A percentile compares a stretch with the other conserved stretches of the same genome.
These are phyloP conservation scores for Argentina anserina DNA, from an alignment of 306 rosid species.

Conservation along the genomic window DNA sequence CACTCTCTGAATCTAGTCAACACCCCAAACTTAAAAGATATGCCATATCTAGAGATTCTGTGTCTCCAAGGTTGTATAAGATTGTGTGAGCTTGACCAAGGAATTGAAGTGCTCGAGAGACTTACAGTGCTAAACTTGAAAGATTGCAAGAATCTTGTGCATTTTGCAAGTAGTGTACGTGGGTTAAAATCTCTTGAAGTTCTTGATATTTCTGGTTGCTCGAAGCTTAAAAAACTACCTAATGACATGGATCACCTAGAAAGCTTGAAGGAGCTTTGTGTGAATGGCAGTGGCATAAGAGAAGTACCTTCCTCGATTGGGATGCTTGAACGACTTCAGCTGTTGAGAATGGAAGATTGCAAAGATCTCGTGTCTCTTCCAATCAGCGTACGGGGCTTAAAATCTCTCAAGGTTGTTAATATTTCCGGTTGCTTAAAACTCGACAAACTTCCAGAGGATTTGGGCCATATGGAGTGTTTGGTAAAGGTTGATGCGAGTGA, in stretches of 20 bases:
- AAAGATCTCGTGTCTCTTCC: neutral
- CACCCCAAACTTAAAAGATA: neutral
- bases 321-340: neutral
- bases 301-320: neutral
- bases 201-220: neutral
- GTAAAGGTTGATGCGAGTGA: neutral
- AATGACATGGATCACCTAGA: too few relatives aligned
- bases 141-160: neutral
- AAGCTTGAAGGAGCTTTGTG: neutral
- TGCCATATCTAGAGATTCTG: neutral
- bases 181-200: neutral
- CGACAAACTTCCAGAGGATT: conserved; percentile 1
- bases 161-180: neutral
- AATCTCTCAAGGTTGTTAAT: neutral
- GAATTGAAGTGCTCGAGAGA: neutral
- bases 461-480: neutral
- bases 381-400: neutral
- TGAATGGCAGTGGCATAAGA: neutral
- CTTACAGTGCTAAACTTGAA: neutral
- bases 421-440: conserved; percentile 9
- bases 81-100: too few relatives aligned
- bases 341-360: neutral
- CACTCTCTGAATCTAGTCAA: neutral
- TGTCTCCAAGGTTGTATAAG: too few relatives aligned
- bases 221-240: neutral